These are phyloP conservation scores for Calonectria pteridis DNA, from an alignment of 2,329 filamentous ascomycete genomes.

Conservation along the genomic window DNA sequence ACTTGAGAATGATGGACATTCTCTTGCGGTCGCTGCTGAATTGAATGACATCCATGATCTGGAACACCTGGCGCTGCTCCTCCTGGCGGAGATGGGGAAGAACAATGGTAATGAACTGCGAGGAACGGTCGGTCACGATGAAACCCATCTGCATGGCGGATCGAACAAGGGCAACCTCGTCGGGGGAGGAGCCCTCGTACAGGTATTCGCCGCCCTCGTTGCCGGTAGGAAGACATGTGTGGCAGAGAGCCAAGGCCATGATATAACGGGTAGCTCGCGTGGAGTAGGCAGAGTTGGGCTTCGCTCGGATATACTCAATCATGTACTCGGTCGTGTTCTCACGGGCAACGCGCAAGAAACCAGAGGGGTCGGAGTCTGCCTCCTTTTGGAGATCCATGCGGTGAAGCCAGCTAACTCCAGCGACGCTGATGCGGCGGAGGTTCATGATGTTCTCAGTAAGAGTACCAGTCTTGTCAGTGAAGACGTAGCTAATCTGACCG, in stretches of 20 bases:
- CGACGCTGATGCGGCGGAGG: slow-evolving; percentile 91
- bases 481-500: slow-evolving; percentile 89
- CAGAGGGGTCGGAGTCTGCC: slow-evolving; percentile 39
- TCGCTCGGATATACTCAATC: slow-evolving; percentile 79
- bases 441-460: slow-evolving; percentile 96
- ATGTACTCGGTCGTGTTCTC: slow-evolving; percentile 76
- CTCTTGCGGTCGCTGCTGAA: slow-evolving; percentile 91
- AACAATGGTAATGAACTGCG: slow-evolving; percentile 73
- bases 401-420: slow-evolving; percentile 90
- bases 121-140: slow-evolving; percentile 78
- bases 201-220: slow-evolving; percentile 75
- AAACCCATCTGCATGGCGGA: slow-evolving; percentile 90
- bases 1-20: slow-evolving; percentile 89
- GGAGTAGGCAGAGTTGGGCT: slow-evolving; percentile 82
- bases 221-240: slow-evolving; percentile 89
- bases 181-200: slow-evolving; percentile 90
- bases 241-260: slow-evolving; percentile 86
- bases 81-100: slow-evolving; percentile 54
- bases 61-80: slow-evolving; percentile 72
- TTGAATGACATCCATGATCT: slow-evolving; percentile 88
- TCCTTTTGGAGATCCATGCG: slow-evolving; percentile 71
- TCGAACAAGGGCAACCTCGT: slow-evolving; percentile 87
- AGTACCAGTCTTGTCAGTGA: slow-evolving; percentile 95
- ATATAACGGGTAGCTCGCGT: slow-evolving; percentile 86
- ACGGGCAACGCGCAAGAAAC: slow-evolving; percentile 34